phyloP scores from a whole-genome alignment of 306 rosid genomes.

The Gastrolobium villosum region DNA sequence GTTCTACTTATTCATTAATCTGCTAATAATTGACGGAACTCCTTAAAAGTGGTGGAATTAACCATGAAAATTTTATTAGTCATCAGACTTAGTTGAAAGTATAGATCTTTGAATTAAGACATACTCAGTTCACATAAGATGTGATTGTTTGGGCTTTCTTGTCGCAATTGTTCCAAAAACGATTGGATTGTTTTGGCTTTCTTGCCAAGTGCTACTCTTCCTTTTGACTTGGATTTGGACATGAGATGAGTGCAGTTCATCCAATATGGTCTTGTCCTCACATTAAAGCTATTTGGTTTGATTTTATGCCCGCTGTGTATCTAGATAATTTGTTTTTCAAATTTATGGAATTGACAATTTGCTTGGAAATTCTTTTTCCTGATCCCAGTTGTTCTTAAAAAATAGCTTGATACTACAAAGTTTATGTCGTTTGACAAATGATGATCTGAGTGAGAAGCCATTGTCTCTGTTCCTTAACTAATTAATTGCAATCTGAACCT shows the following conservation, averaged over 20 bases:
- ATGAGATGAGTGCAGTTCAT: background rate
- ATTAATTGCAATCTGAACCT: constrained; percentile 3
- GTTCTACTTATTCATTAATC: background rate
- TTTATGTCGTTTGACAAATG: constrained; percentile 21
- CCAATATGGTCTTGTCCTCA: background rate
- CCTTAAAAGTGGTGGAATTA: background rate
- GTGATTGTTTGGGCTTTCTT: background rate
- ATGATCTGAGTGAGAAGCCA: background rate
- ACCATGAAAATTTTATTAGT: background rate
- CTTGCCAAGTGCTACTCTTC: background rate
- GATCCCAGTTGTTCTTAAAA: background rate
- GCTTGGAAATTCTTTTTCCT: background rate
- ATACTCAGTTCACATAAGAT: background rate
- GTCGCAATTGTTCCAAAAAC: background rate
- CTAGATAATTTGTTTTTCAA: background rate
- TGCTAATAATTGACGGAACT: constrained; percentile 11
- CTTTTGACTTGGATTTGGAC: background rate
- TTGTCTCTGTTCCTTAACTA: background rate
- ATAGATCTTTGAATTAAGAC: constrained; percentile 4
- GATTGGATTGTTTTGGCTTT: background rate
- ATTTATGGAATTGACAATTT: constrained; percentile 8
- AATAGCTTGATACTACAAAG: background rate
- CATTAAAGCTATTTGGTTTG: constrained; percentile 4
- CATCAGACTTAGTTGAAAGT: background rate
- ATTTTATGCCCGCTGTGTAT: background rate